Evolutionary conservation across 768 basidiomycete species (phyloP).

Genomic region (Calvatia gigantea): DNA sequence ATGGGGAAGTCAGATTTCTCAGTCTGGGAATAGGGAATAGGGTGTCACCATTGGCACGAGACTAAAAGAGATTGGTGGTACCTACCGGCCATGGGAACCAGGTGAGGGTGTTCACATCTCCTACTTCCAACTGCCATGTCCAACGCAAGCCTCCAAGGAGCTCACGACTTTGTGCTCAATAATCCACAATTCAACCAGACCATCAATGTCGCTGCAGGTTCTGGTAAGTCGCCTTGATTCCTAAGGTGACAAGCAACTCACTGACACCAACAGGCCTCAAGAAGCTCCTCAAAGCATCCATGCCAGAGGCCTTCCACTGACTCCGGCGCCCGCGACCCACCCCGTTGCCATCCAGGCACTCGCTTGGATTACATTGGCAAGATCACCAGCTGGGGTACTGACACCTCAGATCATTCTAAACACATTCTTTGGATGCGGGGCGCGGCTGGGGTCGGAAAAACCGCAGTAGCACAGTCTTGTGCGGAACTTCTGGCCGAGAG

Average conservation of each 20-base stretch:
- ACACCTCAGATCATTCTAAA: background rate
- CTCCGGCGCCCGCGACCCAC: too few relatives aligned
- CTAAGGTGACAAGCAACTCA: background rate
- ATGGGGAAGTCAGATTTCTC: too few relatives aligned
- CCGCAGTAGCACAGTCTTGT: background rate
- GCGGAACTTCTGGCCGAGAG: background rate
- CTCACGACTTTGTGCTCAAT: background rate
- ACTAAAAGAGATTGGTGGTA: too few relatives aligned
- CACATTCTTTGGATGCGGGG: background rate
- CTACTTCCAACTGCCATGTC: background rate
- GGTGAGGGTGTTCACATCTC: background rate
- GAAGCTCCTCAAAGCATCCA: background rate
- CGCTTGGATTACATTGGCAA: background rate
- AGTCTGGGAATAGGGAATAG: too few relatives aligned
- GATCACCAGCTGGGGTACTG: background rate
- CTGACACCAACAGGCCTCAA: background rate
- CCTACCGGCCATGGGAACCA: background rate
- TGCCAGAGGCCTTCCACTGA: background rate
- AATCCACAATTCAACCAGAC: background rate
- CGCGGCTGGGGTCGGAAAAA: background rate
- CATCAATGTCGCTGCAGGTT: background rate
- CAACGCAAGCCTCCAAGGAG: background rate
- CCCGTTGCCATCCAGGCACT: background rate
- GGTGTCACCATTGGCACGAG: too few relatives aligned
- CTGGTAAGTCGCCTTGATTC: background rate